phyloP scores from a whole-genome alignment of 164 flowering plant genomes.

The Nymphaea colorata region DNA sequence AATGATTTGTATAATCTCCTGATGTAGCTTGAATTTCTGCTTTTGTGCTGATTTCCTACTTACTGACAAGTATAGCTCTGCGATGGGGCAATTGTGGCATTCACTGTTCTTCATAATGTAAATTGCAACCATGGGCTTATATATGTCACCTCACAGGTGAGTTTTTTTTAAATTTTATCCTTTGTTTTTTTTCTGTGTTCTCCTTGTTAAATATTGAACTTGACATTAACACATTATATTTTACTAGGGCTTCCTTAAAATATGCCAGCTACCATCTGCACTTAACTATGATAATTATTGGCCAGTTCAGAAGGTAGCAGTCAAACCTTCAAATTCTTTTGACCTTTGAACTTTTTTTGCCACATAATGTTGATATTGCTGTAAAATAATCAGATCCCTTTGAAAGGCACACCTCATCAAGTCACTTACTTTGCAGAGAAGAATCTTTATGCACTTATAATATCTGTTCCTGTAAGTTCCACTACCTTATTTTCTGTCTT shows the following conservation, averaged over 20 bases:
- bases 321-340: not conserved
- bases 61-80: slow-evolving; percentile 40
- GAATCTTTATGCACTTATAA: slow-evolving; percentile 85
- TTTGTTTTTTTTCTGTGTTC: not conserved
- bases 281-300: slow-evolving; percentile 82
- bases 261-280: slow-evolving; percentile 80
- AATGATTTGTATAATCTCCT: no score
- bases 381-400: slow-evolving; percentile 43
- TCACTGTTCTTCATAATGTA: slow-evolving; percentile 95
- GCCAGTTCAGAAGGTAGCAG: slow-evolving; percentile 87
- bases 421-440: slow-evolving; percentile 88
- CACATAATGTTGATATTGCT: not conserved
- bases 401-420: slow-evolving; percentile 97
- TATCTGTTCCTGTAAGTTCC: slow-evolving; percentile 84
- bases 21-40: no score
- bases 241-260: slow-evolving; percentile 78
- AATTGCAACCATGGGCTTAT: slow-evolving; percentile 96
- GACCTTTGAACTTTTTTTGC: no score
- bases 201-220: not conserved
- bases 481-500: not conserved
- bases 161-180: not conserved
- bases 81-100: slow-evolving; percentile 90
- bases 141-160: slow-evolving; percentile 89
- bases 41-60: no score
- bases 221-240: not conserved